Evolutionary conservation across 1,284 basidiomycete species (phyloP), one percentile per base, ranked within the genome.

Genomic region (Ceratobasidium sp.): DNA sequence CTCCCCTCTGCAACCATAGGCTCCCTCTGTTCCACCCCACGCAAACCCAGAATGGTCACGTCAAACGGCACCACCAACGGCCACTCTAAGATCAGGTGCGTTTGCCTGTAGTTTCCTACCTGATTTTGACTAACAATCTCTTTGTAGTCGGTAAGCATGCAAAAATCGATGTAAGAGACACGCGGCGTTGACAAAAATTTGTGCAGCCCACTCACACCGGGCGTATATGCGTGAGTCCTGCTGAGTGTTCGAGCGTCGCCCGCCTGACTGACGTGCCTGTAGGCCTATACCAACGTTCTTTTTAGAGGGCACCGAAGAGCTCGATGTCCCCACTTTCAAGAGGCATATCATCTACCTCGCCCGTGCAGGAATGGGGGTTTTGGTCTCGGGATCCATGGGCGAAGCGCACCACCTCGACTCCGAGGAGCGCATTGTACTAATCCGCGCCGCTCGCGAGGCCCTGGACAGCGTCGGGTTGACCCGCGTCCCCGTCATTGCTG

Each of bases 261-360:
- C 23, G 18, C n/a, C 30, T 23, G 18, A 62, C 62, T 66, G 23
- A 75, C 35, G 5, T 33, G 16, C n/a, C n/a, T 33, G 20, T 8
- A 75, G 73, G 60, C 96, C 96, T 33, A 91, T 96, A 82, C 95
- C 93, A 12, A 91, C 94, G 12, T 97, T 97, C 86, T 96, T 96
- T 86, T 85, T 91, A 59, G 88, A 89, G 8, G 87, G 88, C 55
- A 88, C 90, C 68, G 94, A 97, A 84, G 94, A 96, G 81, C 88
- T 97, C 79, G 94, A 94, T 95, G 82, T 96, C 60, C 86, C 87
- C 16, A 85, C 92, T 0, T 93, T 96, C 82, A 88, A 92, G 82
- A 85, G 86, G n/a, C 96, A 97, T 85, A 88, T 96, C 66, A 85
- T 91, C 67, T 89, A 88, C 67, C 86, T 92, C 73, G 94, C 92